A percentile compares a stretch with the other conserved stretches of the same genome.
These are phyloP conservation scores for Phytopythium boreale DNA, from an alignment of 352 stramenopile species.

Conservation along the genomic window DNA sequence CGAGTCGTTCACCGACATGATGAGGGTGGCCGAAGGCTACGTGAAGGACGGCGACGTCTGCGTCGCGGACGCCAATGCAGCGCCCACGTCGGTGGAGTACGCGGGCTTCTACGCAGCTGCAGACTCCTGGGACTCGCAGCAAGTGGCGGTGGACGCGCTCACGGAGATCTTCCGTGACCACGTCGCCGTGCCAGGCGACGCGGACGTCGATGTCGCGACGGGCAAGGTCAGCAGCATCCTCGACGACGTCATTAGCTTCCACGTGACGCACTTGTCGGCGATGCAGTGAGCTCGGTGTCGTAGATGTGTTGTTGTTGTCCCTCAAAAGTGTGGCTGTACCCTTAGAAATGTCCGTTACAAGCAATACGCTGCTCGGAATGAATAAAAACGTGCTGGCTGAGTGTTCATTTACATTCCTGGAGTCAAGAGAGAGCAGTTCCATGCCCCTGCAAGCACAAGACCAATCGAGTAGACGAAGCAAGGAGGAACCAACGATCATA, in stretches of 20 bases:
- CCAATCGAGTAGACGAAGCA: too few relatives aligned
- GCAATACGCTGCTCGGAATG: not conserved
- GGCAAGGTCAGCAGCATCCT: conserved; percentile 30
- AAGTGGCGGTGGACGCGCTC: conserved; percentile 18
- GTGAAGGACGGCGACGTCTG: not conserved
- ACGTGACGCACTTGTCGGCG: conserved; percentile 27
- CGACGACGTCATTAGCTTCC: conserved; percentile 51
- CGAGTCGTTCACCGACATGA: not conserved
- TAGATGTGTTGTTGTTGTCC: not conserved
- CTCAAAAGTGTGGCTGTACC: not conserved
- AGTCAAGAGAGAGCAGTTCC: too few relatives aligned
- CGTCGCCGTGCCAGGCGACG: conserved; percentile 13
- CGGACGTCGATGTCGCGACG: not conserved
- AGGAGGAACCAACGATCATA: too few relatives aligned
- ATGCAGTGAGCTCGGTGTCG: not conserved
- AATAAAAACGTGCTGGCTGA: not conserved
- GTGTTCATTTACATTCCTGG: not conserved
- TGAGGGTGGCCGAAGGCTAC: not conserved
- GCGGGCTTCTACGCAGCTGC: not conserved
- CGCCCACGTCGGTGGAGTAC: not conserved
- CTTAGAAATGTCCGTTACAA: not conserved
- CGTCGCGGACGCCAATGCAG: not conserved
- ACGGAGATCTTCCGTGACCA: conserved; percentile 38
- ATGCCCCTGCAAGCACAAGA: too few relatives aligned
- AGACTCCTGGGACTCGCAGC: not conserved